Percentiles rank a stretch among this genome's conserved stretches.
Conservation (phyloP, 768 basidiomycete genomes). For the Hortiboletus flavorubellus region DNA sequence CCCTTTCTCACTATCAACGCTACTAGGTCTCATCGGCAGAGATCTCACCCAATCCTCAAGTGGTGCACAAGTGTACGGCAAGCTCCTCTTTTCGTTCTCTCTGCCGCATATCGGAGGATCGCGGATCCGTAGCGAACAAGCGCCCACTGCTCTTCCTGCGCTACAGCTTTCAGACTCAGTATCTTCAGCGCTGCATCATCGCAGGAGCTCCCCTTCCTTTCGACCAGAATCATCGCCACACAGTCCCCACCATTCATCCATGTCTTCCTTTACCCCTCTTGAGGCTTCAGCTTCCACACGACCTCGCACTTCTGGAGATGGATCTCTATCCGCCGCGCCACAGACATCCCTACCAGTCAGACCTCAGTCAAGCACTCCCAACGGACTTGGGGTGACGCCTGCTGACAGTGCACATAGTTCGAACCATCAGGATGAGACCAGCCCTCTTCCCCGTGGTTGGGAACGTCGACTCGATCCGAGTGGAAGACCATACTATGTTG, state of each 20-base stretch:
- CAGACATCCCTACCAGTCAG: conserved; percentile 13
- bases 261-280: conserved; percentile 16
- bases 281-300: conserved; percentile 12
- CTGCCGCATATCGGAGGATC: conserved; percentile 32
- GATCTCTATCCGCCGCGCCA: conserved; percentile 5
- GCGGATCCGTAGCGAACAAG: conserved; percentile 17
- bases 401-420: conserved; percentile 6
- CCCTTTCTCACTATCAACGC: background rate
- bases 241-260: conserved; percentile 14
- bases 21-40: conserved; percentile 62
- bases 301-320: conserved; percentile 19
- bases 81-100: conserved; percentile 66
- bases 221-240: conserved; percentile 19
- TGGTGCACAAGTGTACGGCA: conserved; percentile 65
- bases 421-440: conserved; percentile 53
- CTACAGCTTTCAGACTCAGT: conserved; percentile 14
- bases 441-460: conserved; percentile 74
- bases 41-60: conserved; percentile 42
- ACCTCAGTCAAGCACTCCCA: conserved; percentile 9
- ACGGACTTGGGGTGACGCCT: conserved; percentile 3
- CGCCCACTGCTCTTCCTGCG: conserved; percentile 12
- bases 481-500: conserved; percentile 80
- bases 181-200: conserved; percentile 12
- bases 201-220: conserved; percentile 25
- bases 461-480: conserved; percentile 69